A percentile compares a stretch with the other conserved stretches of the same genome.
These are phyloP conservation scores for Violaceomyces palustris DNA, from an alignment of 1,284 basidiomycete species.

Conservation along the genomic window DNA sequence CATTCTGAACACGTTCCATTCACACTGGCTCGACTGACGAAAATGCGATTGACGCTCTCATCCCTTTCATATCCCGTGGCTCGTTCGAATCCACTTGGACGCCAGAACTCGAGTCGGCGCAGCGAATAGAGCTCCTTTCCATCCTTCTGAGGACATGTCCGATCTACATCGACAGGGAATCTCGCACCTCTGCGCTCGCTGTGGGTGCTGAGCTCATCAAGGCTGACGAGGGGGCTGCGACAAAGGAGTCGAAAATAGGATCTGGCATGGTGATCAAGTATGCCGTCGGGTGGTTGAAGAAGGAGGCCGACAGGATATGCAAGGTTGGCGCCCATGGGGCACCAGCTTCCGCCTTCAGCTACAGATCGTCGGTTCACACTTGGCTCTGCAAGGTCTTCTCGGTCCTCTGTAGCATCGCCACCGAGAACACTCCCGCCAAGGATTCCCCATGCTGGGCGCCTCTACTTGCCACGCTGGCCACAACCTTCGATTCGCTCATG, in stretches of 20 bases:
- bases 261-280: constrained; percentile 64
- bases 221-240: constrained; percentile 56
- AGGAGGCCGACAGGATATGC: constrained; percentile 59
- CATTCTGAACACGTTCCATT: no score
- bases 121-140: constrained; percentile 68
- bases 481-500: constrained; percentile 26
- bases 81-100: background rate
- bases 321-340: constrained; percentile 14
- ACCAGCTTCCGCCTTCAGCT: constrained; percentile 45
- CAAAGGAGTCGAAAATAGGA: constrained; percentile 21
- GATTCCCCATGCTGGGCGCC: constrained; percentile 16
- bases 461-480: constrained; percentile 29
- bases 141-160: constrained; percentile 70
- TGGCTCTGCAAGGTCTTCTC: constrained; percentile 68
- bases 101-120: constrained; percentile 58
- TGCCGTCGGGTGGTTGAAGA: constrained; percentile 67
- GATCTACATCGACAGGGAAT: constrained; percentile 68
- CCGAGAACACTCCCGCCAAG: no score
- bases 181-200: constrained; percentile 65
- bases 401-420: constrained; percentile 50
- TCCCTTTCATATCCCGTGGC: background rate
- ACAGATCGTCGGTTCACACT: constrained; percentile 67
- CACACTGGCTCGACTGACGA: no score
- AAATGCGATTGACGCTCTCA: no score
- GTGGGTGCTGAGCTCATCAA: constrained; percentile 65